phyloP scores from a whole-genome alignment of 768 basidiomycete genomes.

The Calocera viscosa region DNA sequence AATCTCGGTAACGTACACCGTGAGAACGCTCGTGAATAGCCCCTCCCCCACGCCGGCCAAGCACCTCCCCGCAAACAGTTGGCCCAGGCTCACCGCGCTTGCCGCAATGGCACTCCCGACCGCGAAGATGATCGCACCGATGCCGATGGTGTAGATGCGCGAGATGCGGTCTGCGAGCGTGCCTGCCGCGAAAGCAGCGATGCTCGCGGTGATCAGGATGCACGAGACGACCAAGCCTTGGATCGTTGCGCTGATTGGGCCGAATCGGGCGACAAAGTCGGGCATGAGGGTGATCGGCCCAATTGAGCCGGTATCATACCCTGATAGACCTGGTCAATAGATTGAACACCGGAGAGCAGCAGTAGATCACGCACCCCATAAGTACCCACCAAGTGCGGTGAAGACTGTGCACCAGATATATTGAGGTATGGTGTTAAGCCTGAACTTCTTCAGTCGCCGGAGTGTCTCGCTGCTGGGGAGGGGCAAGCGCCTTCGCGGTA shows the following conservation, averaged over 20 bases:
- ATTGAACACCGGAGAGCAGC: background rate
- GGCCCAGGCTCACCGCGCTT: conserved; percentile 27
- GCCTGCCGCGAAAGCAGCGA: conserved; percentile 24
- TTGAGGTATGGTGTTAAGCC: conserved; percentile 1
- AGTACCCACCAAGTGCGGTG: conserved; percentile 26
- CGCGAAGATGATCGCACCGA: conserved; percentile 34
- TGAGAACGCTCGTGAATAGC: conserved; percentile 34
- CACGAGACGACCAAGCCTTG: conserved; percentile 31
- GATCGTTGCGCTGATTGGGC: conserved; percentile 27
- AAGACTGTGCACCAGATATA: conserved; percentile 27
- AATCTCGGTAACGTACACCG: conserved; percentile 26
- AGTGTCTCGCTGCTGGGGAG: background rate
- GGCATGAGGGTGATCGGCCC: conserved; percentile 39
- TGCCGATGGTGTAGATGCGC: conserved; percentile 35
- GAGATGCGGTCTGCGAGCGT: conserved; percentile 37
- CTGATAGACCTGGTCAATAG: background rate
- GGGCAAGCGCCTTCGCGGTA: background rate
- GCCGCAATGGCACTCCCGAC: conserved; percentile 32
- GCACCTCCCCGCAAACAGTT: conserved; percentile 35
- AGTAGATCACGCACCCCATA: conserved; percentile 31
- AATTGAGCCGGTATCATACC: conserved; percentile 22
- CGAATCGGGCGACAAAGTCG: conserved; percentile 33
- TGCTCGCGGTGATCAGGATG: conserved; percentile 18
- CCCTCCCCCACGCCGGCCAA: conserved; percentile 39
- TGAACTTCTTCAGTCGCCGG: background rate